Percentiles rank a stretch among this genome's conserved stretches.
Conservation (phyloP, 306 rosid genomes). For the Vigna radiata region DNA sequence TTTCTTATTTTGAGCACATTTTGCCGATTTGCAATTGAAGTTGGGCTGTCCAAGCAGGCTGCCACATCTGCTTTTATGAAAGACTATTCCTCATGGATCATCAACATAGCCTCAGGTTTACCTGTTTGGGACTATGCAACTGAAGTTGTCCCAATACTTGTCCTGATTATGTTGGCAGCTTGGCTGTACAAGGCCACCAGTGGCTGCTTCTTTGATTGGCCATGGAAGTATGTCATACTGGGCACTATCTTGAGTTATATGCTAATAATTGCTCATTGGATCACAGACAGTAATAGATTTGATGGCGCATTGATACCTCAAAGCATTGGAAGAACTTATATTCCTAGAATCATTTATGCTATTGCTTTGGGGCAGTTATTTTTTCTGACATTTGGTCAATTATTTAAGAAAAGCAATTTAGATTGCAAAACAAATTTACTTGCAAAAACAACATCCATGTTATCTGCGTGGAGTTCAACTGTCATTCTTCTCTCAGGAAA, state of each 20-base stretch:
- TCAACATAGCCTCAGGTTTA: conserved; percentile 56
- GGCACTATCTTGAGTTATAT: conserved; percentile 70
- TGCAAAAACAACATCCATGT: conserved; percentile 65
- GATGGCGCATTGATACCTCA: conserved; percentile 51
- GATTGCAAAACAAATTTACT: conserved; percentile 56
- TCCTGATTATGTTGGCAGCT: conserved; percentile 66
- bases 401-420: conserved; percentile 46
- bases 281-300: conserved; percentile 56
- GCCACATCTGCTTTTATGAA: conserved; percentile 76
- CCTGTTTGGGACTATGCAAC: conserved; percentile 66
- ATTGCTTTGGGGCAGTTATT: conserved; percentile 75
- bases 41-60: conserved; percentile 90
- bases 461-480: conserved; percentile 81
- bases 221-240: conserved; percentile 61
- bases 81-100: conserved; percentile 72
- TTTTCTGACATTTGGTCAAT: conserved; percentile 57
- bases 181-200: conserved; percentile 65
- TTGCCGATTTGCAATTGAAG: conserved; percentile 82
- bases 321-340: conserved; percentile 60
- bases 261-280: conserved; percentile 73
- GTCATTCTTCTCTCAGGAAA: conserved; percentile 86
- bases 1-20: conserved; percentile 82
- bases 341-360: conserved; percentile 77
- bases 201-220: conserved; percentile 50
- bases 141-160: conserved; percentile 67